Base-by-base conservation (phyloP, 108 stramenopile species). In the Aurantiochytrium sp. region DNA sequence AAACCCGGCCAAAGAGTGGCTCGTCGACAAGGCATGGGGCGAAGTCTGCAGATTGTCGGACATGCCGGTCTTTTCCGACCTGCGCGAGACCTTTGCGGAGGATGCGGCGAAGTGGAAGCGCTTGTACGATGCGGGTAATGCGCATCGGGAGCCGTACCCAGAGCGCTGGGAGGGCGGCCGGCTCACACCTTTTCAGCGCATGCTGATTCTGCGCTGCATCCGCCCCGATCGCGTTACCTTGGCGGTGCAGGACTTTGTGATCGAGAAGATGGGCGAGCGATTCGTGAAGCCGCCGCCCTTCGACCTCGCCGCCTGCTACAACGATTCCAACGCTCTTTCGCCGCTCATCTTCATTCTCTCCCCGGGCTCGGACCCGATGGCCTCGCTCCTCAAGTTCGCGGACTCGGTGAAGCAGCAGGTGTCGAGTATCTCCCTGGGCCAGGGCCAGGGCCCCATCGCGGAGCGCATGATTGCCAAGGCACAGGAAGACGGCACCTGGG, bases 281-380 rank as follows among this genome's bases (percentile, higher is more conserved):
- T 93, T 91, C 86, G 93, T 93, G 24, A 92, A 93, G 88, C 93
- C 93, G 17, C 93, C 93, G 4, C 89, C 91, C 22, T 93, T 93
- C 52, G 93, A 93, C 34, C 86, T 93, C 50, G 50, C 45, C 12
- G 92, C 90, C 31, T 93, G 92, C 68, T 92, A 92, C 89, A 91
- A 86, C 31, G 92, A 93, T 86, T 92, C 92, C 4, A 89, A 88
- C 30, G 86, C 91, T n/a, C 68, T 89, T 17, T 90, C 90, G 15
- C 93, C 93, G 19, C 68, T 93, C 19, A 89, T 93, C 0, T 93
- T 93, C 86, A 91, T 93, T 59, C 91, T 93, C 41, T 89, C 88
- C 37, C 91, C 93, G 3, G 93, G 93, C 3, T 93, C 93, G 21
- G 93, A 93, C 48, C 93, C 93, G 4, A 93, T 93, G 92, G 91